Evolutionary conservation across 1,139 yeast genomes (phyloP).

Genomic region (Saccharomyces uvarum): DNA sequence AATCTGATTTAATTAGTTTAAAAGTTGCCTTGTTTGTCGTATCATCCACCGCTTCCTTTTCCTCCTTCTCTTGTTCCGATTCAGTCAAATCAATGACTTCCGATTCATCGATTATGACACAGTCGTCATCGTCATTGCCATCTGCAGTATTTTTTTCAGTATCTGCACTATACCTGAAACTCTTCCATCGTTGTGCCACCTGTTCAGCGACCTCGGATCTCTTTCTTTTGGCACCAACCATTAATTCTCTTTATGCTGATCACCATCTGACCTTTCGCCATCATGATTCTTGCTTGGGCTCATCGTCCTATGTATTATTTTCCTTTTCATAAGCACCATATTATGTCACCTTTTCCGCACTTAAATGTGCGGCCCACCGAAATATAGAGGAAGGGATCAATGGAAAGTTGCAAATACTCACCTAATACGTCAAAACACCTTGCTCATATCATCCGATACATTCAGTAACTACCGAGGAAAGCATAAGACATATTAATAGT

Average conservation of each 20-base stretch:
- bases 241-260: neutral
- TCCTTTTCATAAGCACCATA: neutral
- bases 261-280: neutral
- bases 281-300: neutral
- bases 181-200: slow-evolving; percentile 4
- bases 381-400: neutral
- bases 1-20: slow-evolving; percentile 27
- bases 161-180: neutral
- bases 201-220: slow-evolving; percentile 1
- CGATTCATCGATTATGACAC: neutral
- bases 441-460: neutral
- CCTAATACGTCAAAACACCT: neutral
- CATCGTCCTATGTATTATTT: neutral
- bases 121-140: neutral
- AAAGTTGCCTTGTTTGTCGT: slow-evolving; percentile 16
- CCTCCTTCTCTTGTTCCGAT: neutral
- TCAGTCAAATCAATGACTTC: neutral
- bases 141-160: neutral
- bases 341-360: neutral
- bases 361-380: slow-evolving; percentile 1
- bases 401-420: neutral
- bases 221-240: neutral
- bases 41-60: neutral
- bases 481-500: neutral
- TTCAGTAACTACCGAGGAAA: neutral